Percentiles rank a stretch among this genome's conserved stretches.
Conservation (phyloP, 805 yeast species). For the Candida silvicultrix region DNA sequence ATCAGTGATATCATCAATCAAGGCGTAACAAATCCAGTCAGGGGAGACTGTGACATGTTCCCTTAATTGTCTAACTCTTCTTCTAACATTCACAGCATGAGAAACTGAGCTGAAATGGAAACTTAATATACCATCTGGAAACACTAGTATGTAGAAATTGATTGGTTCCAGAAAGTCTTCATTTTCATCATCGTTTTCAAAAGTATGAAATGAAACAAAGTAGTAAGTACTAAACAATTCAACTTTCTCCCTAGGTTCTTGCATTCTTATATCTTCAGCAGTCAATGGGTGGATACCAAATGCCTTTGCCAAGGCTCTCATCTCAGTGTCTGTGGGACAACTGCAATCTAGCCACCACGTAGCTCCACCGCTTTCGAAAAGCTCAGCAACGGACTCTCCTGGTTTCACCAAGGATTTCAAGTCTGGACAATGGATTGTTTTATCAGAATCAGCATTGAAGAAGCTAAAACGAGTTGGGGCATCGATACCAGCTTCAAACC, state of each 20-base stretch:
- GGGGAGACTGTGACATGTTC: conserved; percentile 74
- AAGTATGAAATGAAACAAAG: conserved; percentile 95
- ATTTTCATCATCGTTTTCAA: conserved; percentile 75
- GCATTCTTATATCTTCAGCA: conserved; percentile 94
- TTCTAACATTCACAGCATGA: conserved; percentile 71
- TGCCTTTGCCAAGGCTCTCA: conserved; percentile 87
- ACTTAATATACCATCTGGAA: conserved; percentile 59
- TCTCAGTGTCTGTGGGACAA: conserved; percentile 92
- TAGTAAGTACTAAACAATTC: conserved; percentile 86
- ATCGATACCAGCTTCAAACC: conserved; percentile 26
- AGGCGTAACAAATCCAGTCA: conserved; percentile 78
- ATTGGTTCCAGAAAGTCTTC: conserved; percentile 82
- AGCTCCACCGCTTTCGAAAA: conserved; percentile 66
- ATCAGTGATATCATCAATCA: conserved; percentile 81
- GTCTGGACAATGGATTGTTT: conserved; percentile 85
- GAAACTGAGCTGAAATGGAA: conserved; percentile 64
- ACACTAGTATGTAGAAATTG: conserved; percentile 67
- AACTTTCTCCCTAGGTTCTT: conserved; percentile 95
- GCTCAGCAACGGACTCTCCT: conserved; percentile 54
- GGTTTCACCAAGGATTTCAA: conserved; percentile 68
- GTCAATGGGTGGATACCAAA: conserved; percentile 98
- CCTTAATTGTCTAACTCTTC: conserved; percentile 74
- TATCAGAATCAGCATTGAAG: conserved; percentile 76
- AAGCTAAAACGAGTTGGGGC: conserved; percentile 79
- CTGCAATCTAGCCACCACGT: conserved; percentile 96